A percentile compares a stretch with the other conserved stretches of the same genome.
Evolutionary conservation across 1,139 yeast genomes (phyloP).

Genomic region (Zygotorulaspora mrakii): DNA sequence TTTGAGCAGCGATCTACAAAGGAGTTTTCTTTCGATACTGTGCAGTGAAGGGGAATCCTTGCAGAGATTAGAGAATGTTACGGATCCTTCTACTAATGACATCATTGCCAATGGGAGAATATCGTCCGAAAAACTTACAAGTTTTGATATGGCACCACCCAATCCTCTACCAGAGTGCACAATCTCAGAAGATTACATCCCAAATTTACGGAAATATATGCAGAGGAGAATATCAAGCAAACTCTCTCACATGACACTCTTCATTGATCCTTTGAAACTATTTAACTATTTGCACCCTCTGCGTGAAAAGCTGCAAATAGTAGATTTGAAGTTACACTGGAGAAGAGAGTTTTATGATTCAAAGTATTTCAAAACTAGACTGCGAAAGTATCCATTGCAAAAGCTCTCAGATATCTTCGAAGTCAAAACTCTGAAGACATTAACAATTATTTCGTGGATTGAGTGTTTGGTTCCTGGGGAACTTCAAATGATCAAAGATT

Average conservation of each 20-base stretch:
- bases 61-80: constrained; percentile 39
- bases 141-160: constrained; percentile 44
- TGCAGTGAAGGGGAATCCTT: constrained; percentile 34
- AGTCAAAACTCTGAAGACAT: constrained; percentile 34
- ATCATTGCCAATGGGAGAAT: constrained; percentile 33
- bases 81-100: constrained; percentile 39
- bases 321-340: constrained; percentile 41
- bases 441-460: constrained; percentile 44
- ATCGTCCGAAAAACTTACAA: constrained; percentile 31
- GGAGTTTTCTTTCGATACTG: constrained; percentile 30
- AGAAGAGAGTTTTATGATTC: constrained; percentile 39
- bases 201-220: constrained; percentile 30
- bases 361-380: constrained; percentile 24
- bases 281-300: constrained; percentile 37
- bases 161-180: constrained; percentile 36
- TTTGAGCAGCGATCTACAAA: constrained; percentile 35
- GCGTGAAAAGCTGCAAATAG: constrained; percentile 35
- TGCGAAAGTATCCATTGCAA: constrained; percentile 21
- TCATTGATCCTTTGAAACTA: constrained; percentile 39
- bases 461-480: constrained; percentile 35
- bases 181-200: constrained; percentile 35
- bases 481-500: constrained; percentile 37
- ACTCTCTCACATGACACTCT: constrained; percentile 37
- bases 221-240: constrained; percentile 31
- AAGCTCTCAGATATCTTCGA: constrained; percentile 39